Evolutionary conservation across 148 eudicot genomes (phyloP).

Genomic region (Chenopodium berlandieri): DNA sequence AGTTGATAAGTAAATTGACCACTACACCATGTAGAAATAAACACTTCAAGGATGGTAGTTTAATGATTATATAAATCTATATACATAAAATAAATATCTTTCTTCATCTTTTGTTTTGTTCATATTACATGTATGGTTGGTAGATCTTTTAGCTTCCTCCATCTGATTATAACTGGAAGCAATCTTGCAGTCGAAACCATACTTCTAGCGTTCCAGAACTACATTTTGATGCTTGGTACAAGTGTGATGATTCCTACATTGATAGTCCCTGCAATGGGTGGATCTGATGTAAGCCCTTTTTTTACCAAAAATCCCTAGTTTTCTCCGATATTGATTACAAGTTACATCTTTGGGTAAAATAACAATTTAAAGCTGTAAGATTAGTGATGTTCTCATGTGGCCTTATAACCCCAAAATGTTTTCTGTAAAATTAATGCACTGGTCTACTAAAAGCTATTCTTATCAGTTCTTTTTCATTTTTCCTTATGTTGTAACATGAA

Average conservation of each 20-base stretch:
- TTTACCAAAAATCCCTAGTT: background rate
- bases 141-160: background rate
- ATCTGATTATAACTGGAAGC: conserved; percentile 19
- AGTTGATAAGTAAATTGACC: too few relatives aligned
- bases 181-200: conserved; percentile 90
- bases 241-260: conserved; percentile 92
- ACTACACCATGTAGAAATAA: too few relatives aligned
- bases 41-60: too few relatives aligned
- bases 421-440: background rate
- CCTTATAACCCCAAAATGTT: background rate
- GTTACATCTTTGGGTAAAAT: background rate
- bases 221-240: conserved; percentile 87
- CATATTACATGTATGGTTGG: background rate
- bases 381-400: background rate
- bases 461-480: background rate
- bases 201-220: conserved; percentile 93
- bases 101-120: background rate
- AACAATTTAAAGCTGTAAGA: background rate
- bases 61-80: too few relatives aligned
- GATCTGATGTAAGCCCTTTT: conserved; percentile 69
- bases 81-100: too few relatives aligned
- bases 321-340: background rate
- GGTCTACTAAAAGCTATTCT: background rate
- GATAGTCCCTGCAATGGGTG: conserved; percentile 94
- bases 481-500: background rate